These are phyloP conservation scores for Exophiala bonariae DNA, from an alignment of 2,329 filamentous ascomycete genomes.

Conservation along the genomic window DNA sequence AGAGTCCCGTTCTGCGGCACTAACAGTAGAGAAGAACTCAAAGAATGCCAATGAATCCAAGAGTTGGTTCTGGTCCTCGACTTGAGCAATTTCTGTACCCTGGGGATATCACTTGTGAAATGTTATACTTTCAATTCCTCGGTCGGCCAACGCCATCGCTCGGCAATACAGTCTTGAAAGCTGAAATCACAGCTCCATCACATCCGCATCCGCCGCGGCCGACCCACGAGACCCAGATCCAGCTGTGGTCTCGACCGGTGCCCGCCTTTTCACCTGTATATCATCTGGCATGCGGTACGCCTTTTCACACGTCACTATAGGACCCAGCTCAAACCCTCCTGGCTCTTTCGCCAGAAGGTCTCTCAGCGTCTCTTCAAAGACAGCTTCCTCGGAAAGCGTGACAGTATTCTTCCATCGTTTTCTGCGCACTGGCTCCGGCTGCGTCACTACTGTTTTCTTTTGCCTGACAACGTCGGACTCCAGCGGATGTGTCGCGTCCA, in stretches of 20 bases:
- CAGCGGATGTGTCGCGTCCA: constrained; percentile 41
- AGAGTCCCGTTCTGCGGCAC: constrained; percentile 5
- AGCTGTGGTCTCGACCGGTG: constrained; percentile 26
- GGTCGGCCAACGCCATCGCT: constrained; percentile 24
- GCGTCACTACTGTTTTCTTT: too few species aligned
- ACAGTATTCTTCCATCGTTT: constrained; percentile 17
- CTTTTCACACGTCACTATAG: constrained; percentile 62
- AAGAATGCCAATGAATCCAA: constrained; percentile 13
- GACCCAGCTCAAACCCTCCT: constrained; percentile 43
- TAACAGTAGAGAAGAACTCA: constrained; percentile 2
- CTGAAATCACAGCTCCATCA: constrained; percentile 17
- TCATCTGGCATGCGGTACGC: constrained; percentile 51
- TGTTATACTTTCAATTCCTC: background rate
- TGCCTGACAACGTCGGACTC: constrained; percentile 37
- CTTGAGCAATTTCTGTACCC: constrained; percentile 17
- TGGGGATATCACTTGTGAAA: constrained; percentile 24
- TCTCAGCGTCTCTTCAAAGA: constrained; percentile 59
- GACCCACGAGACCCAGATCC: constrained; percentile 26
- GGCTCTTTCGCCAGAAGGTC: constrained; percentile 45
- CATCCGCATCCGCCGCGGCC: constrained; percentile 3
- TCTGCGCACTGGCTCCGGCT: constrained; percentile 35
- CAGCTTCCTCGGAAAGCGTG: constrained; percentile 41
- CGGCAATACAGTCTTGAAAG: constrained; percentile 3
- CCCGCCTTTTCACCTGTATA: constrained; percentile 34
- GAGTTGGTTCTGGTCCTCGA: constrained; percentile 23